These are phyloP conservation scores for Lophium mytilinum DNA, from an alignment of 495 filamentous ascomycete genomes.

Conservation along the genomic window DNA sequence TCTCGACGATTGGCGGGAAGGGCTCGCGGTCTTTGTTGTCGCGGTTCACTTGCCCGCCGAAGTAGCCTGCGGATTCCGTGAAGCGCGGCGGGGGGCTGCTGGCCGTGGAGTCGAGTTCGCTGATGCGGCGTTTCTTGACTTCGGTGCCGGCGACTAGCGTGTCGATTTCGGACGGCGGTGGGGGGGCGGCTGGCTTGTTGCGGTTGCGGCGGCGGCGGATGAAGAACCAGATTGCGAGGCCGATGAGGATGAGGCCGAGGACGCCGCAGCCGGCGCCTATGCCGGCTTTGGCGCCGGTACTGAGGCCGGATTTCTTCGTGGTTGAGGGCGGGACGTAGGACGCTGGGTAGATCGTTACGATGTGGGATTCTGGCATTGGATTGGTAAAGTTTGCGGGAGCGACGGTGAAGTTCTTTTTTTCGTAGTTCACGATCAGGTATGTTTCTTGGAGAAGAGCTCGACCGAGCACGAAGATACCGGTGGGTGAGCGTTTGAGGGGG, in stretches of 20 bases:
- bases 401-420: slow-evolving; percentile 27
- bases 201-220: slow-evolving; percentile 1
- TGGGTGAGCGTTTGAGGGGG: slow-evolving; percentile 25
- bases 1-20: slow-evolving; percentile 12
- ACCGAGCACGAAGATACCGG: slow-evolving; percentile 26
- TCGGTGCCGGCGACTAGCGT: slow-evolving; percentile 11
- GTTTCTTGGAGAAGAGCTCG: slow-evolving; percentile 34
- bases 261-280: slow-evolving; percentile 24
- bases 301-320: background rate
- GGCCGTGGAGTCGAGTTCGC: slow-evolving; percentile 17
- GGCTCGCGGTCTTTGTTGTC: slow-evolving; percentile 11
- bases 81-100: background rate
- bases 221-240: slow-evolving; percentile 14
- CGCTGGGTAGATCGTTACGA: slow-evolving; percentile 10
- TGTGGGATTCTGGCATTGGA: slow-evolving; percentile 1
- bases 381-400: slow-evolving; percentile 16
- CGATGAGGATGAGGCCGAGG: background rate
- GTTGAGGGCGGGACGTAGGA: background rate
- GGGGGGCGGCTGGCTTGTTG: background rate
- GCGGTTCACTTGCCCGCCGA: background rate
- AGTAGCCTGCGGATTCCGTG: slow-evolving; percentile 7
- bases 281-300: slow-evolving; percentile 18
- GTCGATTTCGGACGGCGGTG: slow-evolving; percentile 7
- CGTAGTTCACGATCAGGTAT: slow-evolving; percentile 33
- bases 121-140: slow-evolving; percentile 15